Base-by-base conservation (phyloP, 2,329 filamentous ascomycete species). In the Aspergillus sp. region DNA sequence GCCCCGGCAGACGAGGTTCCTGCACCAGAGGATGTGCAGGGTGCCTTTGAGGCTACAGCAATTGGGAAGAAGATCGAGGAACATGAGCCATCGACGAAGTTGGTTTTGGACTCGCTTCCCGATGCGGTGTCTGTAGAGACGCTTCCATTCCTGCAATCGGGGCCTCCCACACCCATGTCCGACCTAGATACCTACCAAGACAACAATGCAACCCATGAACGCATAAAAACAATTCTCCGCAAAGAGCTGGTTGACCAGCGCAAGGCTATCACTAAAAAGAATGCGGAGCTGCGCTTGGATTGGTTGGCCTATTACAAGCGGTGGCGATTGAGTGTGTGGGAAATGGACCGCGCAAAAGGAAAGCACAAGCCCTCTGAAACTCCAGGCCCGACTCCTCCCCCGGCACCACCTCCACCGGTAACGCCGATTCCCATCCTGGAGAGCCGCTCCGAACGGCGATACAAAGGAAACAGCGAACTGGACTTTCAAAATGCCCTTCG, bases 401-500 rank as follows among this genome's bases (percentile, higher is more conserved):
- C 71, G 5, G 72, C 72, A 17, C 70, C 73, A 2, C 69, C 74
- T 5, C 44, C 63, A 12, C 61, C 66, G n/a, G 60, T 66, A 21
- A 65, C 73, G 1, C 68, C 75, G 5, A 70, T 69, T 14, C 65
- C 71, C 0, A 61, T 71, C 19, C 65, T 66, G 4, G 76, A 76
- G 57, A 73, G 76, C 15, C 69, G 49, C 19, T 40, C 35, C 4
- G 49, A 52, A 4, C 49, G 79, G 58, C 72, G 77, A 2, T 78
- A 77, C 55, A 78, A 78, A 57, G 76, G 79, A 6, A 79, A 79
- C 52, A 82, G 77, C 55, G 79, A 81, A 59, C 68, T 81, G 5
- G 79, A 81, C 56, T 76, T 82, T 48, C 75, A 80, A 55, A 79
- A 76, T 53, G 78, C 78, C 3, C 69, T 82, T 37, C 72, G 74